phyloP scores from a whole-genome alignment of 108 stramenopile genomes.

The Nitzschia sp. region DNA sequence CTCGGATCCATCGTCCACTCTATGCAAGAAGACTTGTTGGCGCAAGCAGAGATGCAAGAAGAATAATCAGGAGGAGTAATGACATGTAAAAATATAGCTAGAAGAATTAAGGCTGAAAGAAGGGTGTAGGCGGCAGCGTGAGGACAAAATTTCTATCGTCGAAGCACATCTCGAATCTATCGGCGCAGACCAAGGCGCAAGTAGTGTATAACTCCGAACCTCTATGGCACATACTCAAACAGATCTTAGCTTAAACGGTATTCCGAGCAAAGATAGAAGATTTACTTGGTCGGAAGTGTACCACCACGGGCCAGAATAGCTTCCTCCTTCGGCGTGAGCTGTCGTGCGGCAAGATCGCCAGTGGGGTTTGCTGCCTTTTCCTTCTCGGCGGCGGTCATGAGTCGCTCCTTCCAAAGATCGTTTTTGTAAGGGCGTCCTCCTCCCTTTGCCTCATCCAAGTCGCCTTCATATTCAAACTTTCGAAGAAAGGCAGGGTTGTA shows the following conservation, averaged over 20 bases:
- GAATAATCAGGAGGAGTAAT: not conserved
- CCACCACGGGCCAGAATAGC: slow-evolving; percentile 63
- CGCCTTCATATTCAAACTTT: slow-evolving; percentile 67
- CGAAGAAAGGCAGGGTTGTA: slow-evolving; percentile 78
- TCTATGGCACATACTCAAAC: too few relatives aligned
- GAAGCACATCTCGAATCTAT: too few relatives aligned
- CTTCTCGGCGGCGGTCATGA: slow-evolving; percentile 81
- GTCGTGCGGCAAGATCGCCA: slow-evolving; percentile 15
- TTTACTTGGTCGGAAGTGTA: slow-evolving; percentile 32
- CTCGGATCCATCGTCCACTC: slow-evolving; percentile 80
- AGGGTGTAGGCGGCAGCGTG: too few relatives aligned
- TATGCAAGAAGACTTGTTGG: slow-evolving; percentile 67
- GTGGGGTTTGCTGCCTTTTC: slow-evolving; percentile 33
- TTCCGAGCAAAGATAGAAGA: too few relatives aligned
- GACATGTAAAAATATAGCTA: not conserved
- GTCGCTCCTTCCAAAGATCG: slow-evolving; percentile 84
- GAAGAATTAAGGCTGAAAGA: too few relatives aligned
- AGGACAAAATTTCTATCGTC: too few relatives aligned
- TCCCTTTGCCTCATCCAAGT: slow-evolving; percentile 78
- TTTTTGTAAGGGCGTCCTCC: slow-evolving; percentile 88
- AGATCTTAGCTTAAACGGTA: too few relatives aligned
- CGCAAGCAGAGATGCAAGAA: slow-evolving; percentile 2
- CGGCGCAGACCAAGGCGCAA: too few relatives aligned
- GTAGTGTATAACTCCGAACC: too few relatives aligned
- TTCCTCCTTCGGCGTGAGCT: slow-evolving; percentile 43